phyloP scores from a whole-genome alignment of 129 eudicot genomes.

The Ambrosia artemisiifolia region DNA sequence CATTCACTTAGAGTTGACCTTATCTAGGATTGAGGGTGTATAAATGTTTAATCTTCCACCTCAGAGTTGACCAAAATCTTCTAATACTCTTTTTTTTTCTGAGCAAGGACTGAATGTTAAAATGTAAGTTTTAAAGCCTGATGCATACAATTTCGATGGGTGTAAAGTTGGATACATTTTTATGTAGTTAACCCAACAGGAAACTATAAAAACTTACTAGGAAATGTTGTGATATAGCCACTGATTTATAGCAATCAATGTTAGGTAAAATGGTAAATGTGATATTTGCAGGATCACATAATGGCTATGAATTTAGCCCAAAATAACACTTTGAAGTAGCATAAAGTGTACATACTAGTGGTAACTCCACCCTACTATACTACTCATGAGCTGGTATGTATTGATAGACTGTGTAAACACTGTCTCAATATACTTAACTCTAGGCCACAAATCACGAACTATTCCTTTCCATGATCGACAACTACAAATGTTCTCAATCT shows the following conservation, averaged over 20 bases:
- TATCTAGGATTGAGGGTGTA: no score
- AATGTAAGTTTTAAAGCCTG: no score
- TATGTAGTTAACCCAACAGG: neutral
- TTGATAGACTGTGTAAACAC: conserved; percentile 81
- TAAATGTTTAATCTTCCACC: no score
- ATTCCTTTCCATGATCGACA: conserved; percentile 72
- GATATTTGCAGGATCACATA: conserved; percentile 61
- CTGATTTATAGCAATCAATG: conserved; percentile 74
- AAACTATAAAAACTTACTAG: conserved; percentile 42
- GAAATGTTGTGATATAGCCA: conserved; percentile 78
- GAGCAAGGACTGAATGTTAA: no score
- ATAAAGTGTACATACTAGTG: conserved; percentile 77
- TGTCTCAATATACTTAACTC: conserved; percentile 73
- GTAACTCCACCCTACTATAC: conserved; percentile 63
- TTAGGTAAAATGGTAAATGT: conserved; percentile 74
- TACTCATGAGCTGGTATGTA: conserved; percentile 72
- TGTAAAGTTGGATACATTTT: no score
- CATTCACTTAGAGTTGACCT: no score
- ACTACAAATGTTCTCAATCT: conserved; percentile 56
- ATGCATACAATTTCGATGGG: no score
- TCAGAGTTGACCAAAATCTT: no score
- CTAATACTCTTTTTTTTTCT: no score
- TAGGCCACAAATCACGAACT: conserved; percentile 71
- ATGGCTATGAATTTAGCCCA: conserved; percentile 71
- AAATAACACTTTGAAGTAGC: conserved; percentile 80